Evolutionary conservation across 306 rosid species (phyloP), one percentile per base, ranked within the genome.

Genomic region (Lotus japonicus): DNA sequence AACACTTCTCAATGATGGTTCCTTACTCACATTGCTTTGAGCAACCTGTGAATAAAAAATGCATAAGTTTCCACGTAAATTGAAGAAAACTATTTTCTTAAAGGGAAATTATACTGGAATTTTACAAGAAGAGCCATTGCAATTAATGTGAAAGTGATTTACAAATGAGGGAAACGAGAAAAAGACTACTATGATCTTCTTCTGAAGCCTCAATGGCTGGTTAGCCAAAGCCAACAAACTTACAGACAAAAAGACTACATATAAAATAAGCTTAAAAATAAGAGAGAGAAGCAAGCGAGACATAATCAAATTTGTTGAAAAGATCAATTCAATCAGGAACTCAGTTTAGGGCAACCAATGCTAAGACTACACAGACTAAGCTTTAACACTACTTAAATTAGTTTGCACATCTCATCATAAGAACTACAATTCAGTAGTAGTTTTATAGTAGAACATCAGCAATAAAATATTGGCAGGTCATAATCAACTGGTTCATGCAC

Each of bases 1-100:
- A 82, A 90, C 90, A 67, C 96, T 90, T 85, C 97, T 82, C 71
- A 94, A 64, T 16, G 99, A 90, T 18, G 87, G 84, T 15, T 94
- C 99, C 81, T 83, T 88, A 43, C 69, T 94, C 74, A 72, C 73
- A 81, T 77, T 84, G 71, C 79, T 83, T 75, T 57, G 85, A 36
- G 83, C 44, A 78, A 76, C 82, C 99, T 94, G 94, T 41, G 43
- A 46, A 71, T 64, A 58, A 26, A 74, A 79, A 77, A 66, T 21
- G 12, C 31, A 65, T 52, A 36, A 57, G 67, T 49, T 66, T 64
- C 56, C 42, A 35, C 62, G 4, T 38, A 66, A 18, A 66, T 59
- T 16, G 55, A 39, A 73, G 44, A 62, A 58, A 71, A 43, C 13
- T 15, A 58, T 28, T 51, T 60, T 42, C 46, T 18, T 15, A 42